Percentiles rank a stretch among this genome's conserved stretches.
Evolutionary conservation across 1,139 yeast genomes (phyloP).

Genomic region (Kodamaea suecica): DNA sequence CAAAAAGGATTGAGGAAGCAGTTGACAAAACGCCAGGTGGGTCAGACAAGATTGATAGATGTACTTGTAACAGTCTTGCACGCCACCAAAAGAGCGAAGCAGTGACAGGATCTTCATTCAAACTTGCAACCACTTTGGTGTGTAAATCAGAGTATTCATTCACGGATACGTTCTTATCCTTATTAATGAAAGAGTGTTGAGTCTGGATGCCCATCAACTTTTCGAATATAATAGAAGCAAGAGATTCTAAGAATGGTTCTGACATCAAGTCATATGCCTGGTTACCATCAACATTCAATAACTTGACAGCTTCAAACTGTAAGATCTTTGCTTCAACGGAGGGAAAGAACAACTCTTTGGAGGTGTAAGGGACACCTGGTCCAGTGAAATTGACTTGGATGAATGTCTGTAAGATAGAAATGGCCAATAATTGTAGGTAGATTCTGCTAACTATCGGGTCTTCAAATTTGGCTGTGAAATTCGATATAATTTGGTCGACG

Average conservation of each 20-base stretch:
- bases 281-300: slow-evolving; percentile 58
- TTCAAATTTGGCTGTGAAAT: slow-evolving; percentile 13
- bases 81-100: slow-evolving; percentile 73
- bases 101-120: slow-evolving; percentile 23
- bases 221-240: slow-evolving; percentile 54
- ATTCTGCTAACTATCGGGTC: slow-evolving; percentile 14
- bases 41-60: slow-evolving; percentile 58
- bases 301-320: slow-evolving; percentile 33
- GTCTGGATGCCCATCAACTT: slow-evolving; percentile 32
- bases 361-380: slow-evolving; percentile 51
- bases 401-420: slow-evolving; percentile 63
- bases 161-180: slow-evolving; percentile 17
- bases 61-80: slow-evolving; percentile 61
- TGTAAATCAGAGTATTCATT: slow-evolving; percentile 22
- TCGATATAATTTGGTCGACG: slow-evolving; percentile 16
- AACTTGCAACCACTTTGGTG: slow-evolving; percentile 9
- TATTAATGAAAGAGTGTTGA: slow-evolving; percentile 28
- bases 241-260: slow-evolving; percentile 50
- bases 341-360: slow-evolving; percentile 33
- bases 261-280: slow-evolving; percentile 58
- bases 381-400: slow-evolving; percentile 83
- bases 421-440: slow-evolving; percentile 42
- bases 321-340: slow-evolving; percentile 25
- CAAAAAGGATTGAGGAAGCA: slow-evolving; percentile 38
- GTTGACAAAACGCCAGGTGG: slow-evolving; percentile 47